Base-by-base conservation (phyloP, 352 stramenopile species). In the Globisporangium carolinianum region DNA sequence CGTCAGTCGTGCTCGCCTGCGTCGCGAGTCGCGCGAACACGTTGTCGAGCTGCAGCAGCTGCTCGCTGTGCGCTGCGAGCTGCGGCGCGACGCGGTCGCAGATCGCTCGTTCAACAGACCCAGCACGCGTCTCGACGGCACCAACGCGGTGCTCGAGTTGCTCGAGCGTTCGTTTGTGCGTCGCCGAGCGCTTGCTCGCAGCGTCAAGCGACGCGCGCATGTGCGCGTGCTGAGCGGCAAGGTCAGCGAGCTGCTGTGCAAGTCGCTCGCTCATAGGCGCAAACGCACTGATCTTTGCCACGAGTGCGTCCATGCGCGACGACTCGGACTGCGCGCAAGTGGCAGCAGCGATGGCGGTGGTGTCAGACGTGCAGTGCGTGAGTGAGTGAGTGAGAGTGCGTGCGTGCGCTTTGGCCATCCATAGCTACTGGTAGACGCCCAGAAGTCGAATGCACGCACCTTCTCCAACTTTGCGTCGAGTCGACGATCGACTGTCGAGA, bases 381-480 rank as follows among this genome's bases (percentile, higher is more conserved):
- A 32, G 24, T 32, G 24, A 32, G 24, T 24, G 24, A 24, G 24
- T 32, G 24, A 32, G 24, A 32, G 24, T 32, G 24, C 24, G 24
- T 32, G 24, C 24, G 24, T 32, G 24, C 24, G 24, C 24, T 3
- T 2, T 32, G 24, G 24, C 24, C 24, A 32, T 3, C 24, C 24
- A 32, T 32, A 32, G 24, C 24, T 32, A 32, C 24, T 32, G 24
- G 6, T 7, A 48, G 3, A 18, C 10, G 46, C 42, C 39, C 9
- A 6, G 14, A 10, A 41, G 5, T 8, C 12, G 49, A 7, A 3
- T 32, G 24, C 24, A 32, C 2, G 47, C 32, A 83, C 77, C 75
- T 90, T 90, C 50, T 90, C 80, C 61, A 90, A 64, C 60, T 90
- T 90, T 50, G 51, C 32, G 4, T 75, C 57, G 1, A 90, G 48